Base-by-base conservation (phyloP, 352 stramenopile species). In the Phytophthora pinifolia region DNA sequence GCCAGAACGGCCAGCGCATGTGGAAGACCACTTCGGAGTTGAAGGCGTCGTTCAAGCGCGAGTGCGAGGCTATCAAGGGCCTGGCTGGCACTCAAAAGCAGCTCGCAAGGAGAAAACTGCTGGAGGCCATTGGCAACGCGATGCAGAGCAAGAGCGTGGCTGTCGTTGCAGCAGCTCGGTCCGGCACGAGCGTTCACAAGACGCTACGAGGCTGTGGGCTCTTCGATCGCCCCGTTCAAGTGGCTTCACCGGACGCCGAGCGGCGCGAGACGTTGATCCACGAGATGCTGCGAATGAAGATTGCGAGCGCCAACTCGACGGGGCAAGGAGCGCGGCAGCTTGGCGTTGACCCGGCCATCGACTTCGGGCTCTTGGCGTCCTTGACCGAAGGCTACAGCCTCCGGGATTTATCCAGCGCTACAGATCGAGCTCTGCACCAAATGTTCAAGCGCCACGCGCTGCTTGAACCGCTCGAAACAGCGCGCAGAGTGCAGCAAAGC, bases 311-410 rank as follows among this genome's bases (percentile, higher is more conserved):
- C 46, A 67, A 70, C 38, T 51, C 33, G n/a, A 59, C 41, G 4
- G 15, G 33, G 29, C 54, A 62, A 45, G 42, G 60, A 66, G 34
- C 33, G 29, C 49, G 52, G 13, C 32, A 59, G 8, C 41, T 79
- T 46, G 30, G 44, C 10, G 12, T 89, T 15, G 75, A 92, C 33
- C 61, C 74, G 17, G 65, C 59, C 10, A 86, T 92, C 47, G 79
- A 92, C 48, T 89, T 79, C 29, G 68, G 71, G 6, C 52, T 83
- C 6, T 47, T 89, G 15, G 65, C 82, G 4, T 87, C 79, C 2
- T 49, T 86, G 45, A 94, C 84, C 0, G 84, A 92, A 52, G 84
- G 82, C 8, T 94, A 86, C 54, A 94, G 80, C 53, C 56, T 90
- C n/a, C 84, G 84, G 18, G 84, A 94, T 62, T 64, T 94, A 31